These are phyloP conservation scores for Tulasnella calospora DNA, from an alignment of 768 basidiomycete genomes.

Conservation along the genomic window DNA sequence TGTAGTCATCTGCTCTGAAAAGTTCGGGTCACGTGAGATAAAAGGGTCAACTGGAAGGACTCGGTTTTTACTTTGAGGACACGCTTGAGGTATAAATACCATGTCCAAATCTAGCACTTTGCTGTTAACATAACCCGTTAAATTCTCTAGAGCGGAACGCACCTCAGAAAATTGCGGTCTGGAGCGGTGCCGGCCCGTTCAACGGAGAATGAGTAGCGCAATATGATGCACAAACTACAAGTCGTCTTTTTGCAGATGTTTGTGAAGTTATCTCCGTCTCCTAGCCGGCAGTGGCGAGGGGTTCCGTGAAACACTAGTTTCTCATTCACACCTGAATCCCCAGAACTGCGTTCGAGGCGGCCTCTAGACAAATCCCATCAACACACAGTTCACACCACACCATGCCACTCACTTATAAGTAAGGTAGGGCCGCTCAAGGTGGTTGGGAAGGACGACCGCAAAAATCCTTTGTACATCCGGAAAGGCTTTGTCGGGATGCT, in stretches of 20 bases:
- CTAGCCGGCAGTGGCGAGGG: not conserved
- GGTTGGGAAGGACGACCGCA: not conserved
- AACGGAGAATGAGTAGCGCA: constrained; percentile 9
- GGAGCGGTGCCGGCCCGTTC: not conserved
- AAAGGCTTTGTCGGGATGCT: not conserved
- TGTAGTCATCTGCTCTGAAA: constrained; percentile 6
- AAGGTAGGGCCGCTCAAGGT: not conserved
- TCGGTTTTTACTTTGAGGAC: constrained; percentile 1
- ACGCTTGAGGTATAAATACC: constrained; percentile 15
- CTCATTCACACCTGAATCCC: not conserved
- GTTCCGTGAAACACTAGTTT: constrained; percentile 9
- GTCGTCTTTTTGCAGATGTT: not conserved
- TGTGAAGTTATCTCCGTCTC: not conserved
- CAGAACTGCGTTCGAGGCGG: not conserved
- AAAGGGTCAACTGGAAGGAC: not conserved
- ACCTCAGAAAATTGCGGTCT: not conserved
- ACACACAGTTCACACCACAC: not conserved
- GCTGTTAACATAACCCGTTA: not conserved
- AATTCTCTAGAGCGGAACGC: not conserved
- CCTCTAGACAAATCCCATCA: not conserved
- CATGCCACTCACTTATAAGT: not conserved
- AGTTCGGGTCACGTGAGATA: not conserved
- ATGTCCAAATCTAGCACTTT: not conserved
- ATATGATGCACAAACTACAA: not conserved
- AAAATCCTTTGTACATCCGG: not conserved